Conservation (phyloP, 768 basidiomycete species). For the Galerina marginata region DNA sequence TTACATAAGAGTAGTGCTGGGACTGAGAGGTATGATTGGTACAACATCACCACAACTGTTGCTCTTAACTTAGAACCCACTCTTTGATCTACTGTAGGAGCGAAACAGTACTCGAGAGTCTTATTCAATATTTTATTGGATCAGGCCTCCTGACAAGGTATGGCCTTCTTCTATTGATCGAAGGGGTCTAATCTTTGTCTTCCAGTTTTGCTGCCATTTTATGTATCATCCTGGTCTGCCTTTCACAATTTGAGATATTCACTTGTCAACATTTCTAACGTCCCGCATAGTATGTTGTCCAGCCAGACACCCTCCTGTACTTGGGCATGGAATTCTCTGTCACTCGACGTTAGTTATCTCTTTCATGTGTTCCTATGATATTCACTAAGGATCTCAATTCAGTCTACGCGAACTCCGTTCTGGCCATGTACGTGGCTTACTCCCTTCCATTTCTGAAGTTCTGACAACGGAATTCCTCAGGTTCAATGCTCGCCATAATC, state of each 20-base stretch:
- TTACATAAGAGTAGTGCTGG: constrained; percentile 33
- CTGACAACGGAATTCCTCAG: constrained; percentile 5
- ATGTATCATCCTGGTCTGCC: constrained; percentile 33
- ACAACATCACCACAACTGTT: background rate
- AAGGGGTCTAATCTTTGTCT: background rate
- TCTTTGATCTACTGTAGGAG: constrained; percentile 19
- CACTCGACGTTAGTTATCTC: constrained; percentile 31
- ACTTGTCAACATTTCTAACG: background rate
- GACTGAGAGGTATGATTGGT: constrained; percentile 19
- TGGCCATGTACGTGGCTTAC: constrained; percentile 22
- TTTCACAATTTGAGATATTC: background rate
- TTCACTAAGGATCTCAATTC: constrained; percentile 14
- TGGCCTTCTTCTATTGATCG: background rate
- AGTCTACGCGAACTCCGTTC: constrained; percentile 30
- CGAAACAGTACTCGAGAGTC: constrained; percentile 30
- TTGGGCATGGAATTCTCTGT: constrained; percentile 36
- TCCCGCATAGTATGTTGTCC: constrained; percentile 32
- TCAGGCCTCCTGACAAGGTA: constrained; percentile 39
- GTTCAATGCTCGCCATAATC: constrained; percentile 28
- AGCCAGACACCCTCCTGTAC: constrained; percentile 34
- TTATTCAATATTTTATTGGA: constrained; percentile 37
- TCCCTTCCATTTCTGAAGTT: background rate
- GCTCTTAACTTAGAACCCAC: background rate
- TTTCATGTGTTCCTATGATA: background rate
- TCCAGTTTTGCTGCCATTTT: constrained; percentile 34